phyloP scores from a whole-genome alignment of 805 yeast species.

The Starmerella tilneyi region DNA sequence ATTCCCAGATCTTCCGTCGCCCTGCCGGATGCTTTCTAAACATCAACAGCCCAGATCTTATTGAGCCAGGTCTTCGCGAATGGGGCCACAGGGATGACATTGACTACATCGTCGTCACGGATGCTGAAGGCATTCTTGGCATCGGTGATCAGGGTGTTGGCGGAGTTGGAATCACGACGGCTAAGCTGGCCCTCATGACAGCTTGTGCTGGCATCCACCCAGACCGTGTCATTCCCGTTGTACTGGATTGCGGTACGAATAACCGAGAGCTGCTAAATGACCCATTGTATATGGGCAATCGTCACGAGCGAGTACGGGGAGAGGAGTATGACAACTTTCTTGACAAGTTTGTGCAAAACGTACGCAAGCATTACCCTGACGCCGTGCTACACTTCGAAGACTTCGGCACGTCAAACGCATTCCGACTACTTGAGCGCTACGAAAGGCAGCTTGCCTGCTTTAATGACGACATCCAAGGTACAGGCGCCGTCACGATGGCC shows the following conservation, averaged over 20 bases:
- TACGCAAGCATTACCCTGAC: conserved; percentile 68
- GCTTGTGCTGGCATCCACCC: conserved; percentile 95
- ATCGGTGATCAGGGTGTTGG: conserved; percentile 98
- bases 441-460: conserved; percentile 69
- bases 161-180: conserved; percentile 81
- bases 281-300: conserved; percentile 85
- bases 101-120: conserved; percentile 88
- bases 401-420: conserved; percentile 84
- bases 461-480: conserved; percentile 96
- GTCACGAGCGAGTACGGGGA: conserved; percentile 75
- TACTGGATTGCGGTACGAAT: conserved; percentile 86
- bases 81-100: conserved; percentile 83
- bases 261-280: conserved; percentile 67
- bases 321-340: conserved; percentile 72
- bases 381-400: conserved; percentile 94
- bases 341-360: conserved; percentile 61
- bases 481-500: conserved; percentile 96
- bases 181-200: conserved; percentile 90
- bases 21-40: conserved; percentile 93
- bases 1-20: conserved; percentile 82
- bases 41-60: conserved; percentile 52
- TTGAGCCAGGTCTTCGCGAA: conserved; percentile 60
- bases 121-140: conserved; percentile 92
- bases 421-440: conserved; percentile 68
- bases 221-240: conserved; percentile 81